Base-by-base conservation (phyloP, 768 basidiomycete species). In the Mrakia blollopis region DNA sequence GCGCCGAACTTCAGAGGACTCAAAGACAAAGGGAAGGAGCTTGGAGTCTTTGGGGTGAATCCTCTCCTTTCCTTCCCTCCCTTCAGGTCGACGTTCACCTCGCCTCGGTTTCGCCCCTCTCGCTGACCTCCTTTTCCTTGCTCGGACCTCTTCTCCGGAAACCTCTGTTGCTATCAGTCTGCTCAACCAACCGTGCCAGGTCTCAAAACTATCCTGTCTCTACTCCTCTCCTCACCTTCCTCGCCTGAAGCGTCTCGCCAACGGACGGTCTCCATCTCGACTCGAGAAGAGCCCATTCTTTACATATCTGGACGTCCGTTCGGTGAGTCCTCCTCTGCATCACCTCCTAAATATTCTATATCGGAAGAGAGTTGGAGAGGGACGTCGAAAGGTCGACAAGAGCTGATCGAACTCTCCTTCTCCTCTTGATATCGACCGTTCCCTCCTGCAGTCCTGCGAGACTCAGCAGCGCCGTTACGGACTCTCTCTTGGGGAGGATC, bases 111-210 rank as follows among this genome's bases (percentile, higher is more conserved):
- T 18, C 61, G 60, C 39, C 9, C 14, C 11, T 57, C 57, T 25
- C 25, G 16, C 44, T 50, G 50, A 30, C 62, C 52, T 3, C 28
- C 39, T 23, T 50, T 30, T 6, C 23, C 16, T 39, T 18, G 28
- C 44, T 44, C 44, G 10, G 44, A 6, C 30, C 60, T 61, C 60
- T 1, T 61, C 18, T 28, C 21, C 44, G 44, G 11, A 50, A 2
- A 37, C 30, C 30, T 37, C 18, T 63, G 6, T 37, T 14, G 32
- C 8, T 6, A 52, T 50, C 39, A 82, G 81, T 80, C 91, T 8
- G 96, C 97, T 2, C 97, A 98, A 82, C 97, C 97, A 18, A 92
- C 95, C 2, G 89, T 92, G 0, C 91, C 93, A 79, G 97, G 96
- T 4, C 86, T 99, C 16, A 87, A 92, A 65, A 94, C 93, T 3